phyloP scores from a whole-genome alignment of 225 moss, liverwort and hornwort genomes.

The Lunularia cruciata region DNA sequence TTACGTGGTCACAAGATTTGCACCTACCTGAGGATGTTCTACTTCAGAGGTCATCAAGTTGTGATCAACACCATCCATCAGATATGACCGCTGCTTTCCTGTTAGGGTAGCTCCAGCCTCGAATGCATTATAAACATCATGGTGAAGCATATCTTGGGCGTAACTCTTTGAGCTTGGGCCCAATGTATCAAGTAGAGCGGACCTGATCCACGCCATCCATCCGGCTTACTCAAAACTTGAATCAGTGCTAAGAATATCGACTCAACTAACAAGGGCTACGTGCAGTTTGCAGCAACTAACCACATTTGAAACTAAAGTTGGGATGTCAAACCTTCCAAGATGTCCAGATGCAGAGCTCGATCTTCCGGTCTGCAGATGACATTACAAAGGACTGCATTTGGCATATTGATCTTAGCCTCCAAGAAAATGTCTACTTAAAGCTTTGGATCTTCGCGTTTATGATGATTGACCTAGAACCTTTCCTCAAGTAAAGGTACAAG shows the following conservation, averaged over 20 bases:
- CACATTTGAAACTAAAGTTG: background rate
- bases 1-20: too few species aligned
- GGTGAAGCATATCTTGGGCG: conserved; percentile 15
- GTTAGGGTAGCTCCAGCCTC: conserved; percentile 1
- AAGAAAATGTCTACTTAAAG: too few species aligned
- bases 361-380: conserved; percentile 25
- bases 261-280: too few species aligned
- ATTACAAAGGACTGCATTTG: too few species aligned
- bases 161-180: conserved; percentile 15
- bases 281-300: background rate
- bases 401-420: too few species aligned
- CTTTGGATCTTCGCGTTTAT: too few species aligned
- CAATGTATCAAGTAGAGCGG: background rate
- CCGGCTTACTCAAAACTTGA: background rate
- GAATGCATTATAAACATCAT: conserved; percentile 1
- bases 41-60: background rate
- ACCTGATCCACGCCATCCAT: conserved; percentile 20
- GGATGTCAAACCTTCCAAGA: conserved; percentile 17
- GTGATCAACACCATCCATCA: conserved; percentile 2
- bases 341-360: conserved; percentile 18
- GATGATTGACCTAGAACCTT: too few species aligned
- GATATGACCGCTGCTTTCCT: background rate
- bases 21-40: conserved; percentile 3
- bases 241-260: background rate
- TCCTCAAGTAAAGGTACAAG: too few species aligned